Percentiles rank a stretch among this genome's conserved stretches.
phyloP scores from a whole-genome alignment of 352 stramenopile species.

The Phytophthora pseudosyringae region DNA sequence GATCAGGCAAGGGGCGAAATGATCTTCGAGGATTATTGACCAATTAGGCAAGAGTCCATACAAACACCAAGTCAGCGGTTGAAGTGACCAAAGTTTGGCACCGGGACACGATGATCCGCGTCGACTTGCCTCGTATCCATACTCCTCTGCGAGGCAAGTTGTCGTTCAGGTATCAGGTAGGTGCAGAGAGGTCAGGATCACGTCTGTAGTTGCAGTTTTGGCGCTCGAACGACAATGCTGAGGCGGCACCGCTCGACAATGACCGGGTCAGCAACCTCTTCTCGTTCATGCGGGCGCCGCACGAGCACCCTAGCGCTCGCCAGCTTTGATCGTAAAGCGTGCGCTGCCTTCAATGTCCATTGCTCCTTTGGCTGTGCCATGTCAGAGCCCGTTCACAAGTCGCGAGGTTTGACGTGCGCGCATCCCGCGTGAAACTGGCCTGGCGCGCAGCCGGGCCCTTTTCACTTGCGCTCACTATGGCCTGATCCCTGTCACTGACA shows the following conservation, averaged over 20 bases:
- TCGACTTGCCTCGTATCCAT: too few relatives aligned
- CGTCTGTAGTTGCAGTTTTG: too few relatives aligned
- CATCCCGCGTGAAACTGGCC: slow-evolving; percentile 25
- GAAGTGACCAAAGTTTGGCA: slow-evolving; percentile 6
- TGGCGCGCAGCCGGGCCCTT: slow-evolving; percentile 3
- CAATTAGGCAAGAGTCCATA: slow-evolving; percentile 10
- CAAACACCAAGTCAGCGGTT: slow-evolving; percentile 21
- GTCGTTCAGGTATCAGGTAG: too few relatives aligned
- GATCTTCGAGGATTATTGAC: slow-evolving; percentile 16
- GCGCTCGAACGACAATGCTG: background rate
- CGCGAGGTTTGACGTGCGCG: slow-evolving; percentile 16
- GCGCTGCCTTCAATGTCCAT: too few relatives aligned
- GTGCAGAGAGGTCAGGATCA: too few relatives aligned
- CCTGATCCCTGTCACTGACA: slow-evolving; percentile 22
- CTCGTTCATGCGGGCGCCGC: too few relatives aligned
- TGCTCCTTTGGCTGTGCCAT: background rate
- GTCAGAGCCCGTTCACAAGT: background rate
- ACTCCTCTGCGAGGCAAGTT: too few relatives aligned
- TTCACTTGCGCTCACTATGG: slow-evolving; percentile 16
- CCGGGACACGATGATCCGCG: too few relatives aligned
- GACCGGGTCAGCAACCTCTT: too few relatives aligned
- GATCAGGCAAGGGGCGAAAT: background rate
- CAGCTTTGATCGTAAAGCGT: too few relatives aligned
- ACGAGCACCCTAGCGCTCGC: too few relatives aligned
- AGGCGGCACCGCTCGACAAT: too few relatives aligned